Base-by-base conservation (phyloP, 805 yeast genomes). In the Kuraishia piskuri region DNA sequence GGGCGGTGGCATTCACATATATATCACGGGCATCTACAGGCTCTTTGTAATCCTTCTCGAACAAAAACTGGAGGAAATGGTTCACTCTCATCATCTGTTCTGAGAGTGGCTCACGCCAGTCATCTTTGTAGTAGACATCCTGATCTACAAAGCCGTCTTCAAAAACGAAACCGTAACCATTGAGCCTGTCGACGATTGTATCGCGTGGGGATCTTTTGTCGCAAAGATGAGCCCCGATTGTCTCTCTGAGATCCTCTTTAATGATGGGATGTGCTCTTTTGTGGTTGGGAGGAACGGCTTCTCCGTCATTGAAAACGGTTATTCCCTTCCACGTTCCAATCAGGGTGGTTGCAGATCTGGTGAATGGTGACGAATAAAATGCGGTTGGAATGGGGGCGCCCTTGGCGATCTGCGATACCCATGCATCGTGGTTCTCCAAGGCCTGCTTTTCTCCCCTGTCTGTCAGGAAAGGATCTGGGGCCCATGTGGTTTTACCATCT, bases 361-460 rank as follows among this genome's bases (percentile, higher is more conserved):
- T 80, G 67, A 84, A 75, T 0, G 90, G 89, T 1, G 87, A 82
- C 25, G 76, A 74, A 63, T 77, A 84, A 57, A 78, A 81, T 47
- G 67, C 70, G 22, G 73, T 64, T 0, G 89, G 89, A n/a, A 79
- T 57, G 4, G 84, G 81, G 2, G 80, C 79, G 1, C 82, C 77
- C n/a, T 67, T 62, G 7, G 54, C 58, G 5, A 79, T 58, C 58
- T 83, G 77, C 6, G 61, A 55, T 47, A 61, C 56, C 80, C 83
- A 77, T 5, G 70, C 71, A 21, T 59, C 61, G 55, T 73, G 66
- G 61, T 79, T 73, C 47, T 72, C 77, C 51, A 67, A 65, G 19
- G 86, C 89, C 65, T 84, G 89, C 9, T 67, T 61, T 17, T 72
- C 70, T 1, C 89, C 90, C 45, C 73, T 55, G 1, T 69, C 74